Base-by-base conservation (phyloP, 169 alveolate genomes). In the Cryptosporidium xiaoi region DNA sequence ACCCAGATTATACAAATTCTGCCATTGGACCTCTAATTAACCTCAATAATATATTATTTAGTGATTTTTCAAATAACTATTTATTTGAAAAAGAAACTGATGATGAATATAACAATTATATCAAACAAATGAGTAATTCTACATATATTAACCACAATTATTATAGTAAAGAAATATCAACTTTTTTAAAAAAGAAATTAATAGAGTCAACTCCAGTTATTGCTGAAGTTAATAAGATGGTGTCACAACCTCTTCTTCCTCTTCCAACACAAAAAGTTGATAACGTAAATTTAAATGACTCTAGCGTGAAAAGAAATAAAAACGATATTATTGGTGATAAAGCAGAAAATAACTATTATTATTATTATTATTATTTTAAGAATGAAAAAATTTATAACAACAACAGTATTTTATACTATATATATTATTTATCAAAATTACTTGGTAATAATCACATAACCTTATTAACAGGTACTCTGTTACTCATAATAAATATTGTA, bases 11-110 rank as follows among this genome's bases (percentile, higher is more conserved):
- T 64, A 50, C 83, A 44, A 69, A 69, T 20, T 69, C 83, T 7
- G 83, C 83, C 18, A 66, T 69, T 53, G 83, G 83, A n/a, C 83
- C 83, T 53, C 66, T 69, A 69, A 69, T 69, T 51, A 64, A 64
- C 40, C 13, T 51, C 0, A 69, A 18, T 29, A 69, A 50, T 51
- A 56, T 69, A 33, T 36, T 69, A 44, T 51, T 69, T 3, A 64
- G 56, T 34, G 83, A 69, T 3, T 55, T 56, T 69, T 36, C 83
- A 20, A 7, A 44, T 33, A 0, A 8, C 48, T 40, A 40, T 40
- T 8, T 40, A 40, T 40, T 8, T 40, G 48, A 40, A 8, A 40
- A 1, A 6, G 48, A 40, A 40, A 20, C 46, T 1, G 27, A 44
- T 16, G 33, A 58, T 20, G 65, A 48, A 10, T 8, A 58, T 7